Evolutionary conservation across 495 filamentous ascomycete species (phyloP), one percentile per base, ranked within the genome.

Genomic region (Penicillium ucsense): DNA sequence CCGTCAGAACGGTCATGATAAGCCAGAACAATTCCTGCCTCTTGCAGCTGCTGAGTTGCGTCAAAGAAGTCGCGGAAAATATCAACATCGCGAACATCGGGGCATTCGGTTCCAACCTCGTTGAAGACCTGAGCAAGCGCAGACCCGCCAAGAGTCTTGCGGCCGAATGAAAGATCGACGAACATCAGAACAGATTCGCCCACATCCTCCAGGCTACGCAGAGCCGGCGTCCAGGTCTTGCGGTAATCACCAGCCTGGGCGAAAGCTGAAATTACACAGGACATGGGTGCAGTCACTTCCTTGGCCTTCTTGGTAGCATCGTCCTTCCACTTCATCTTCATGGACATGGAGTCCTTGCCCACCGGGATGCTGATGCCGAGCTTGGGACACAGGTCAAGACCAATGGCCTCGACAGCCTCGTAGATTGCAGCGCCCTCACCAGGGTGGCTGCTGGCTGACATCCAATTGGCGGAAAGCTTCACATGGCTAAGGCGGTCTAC

Each of bases 311-410:
- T 80, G 6, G 75, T 78, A 42, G 81, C 75, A 35, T 75, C 72
- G 46, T 92, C 88, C 55, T 80, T 85, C 94, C 92, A 98, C 47
- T 87, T 85, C 69, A 92, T 90, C 73, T 95, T 96, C 92, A 98
- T 97, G 10, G 88, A 94, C 68, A 92, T 95, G 4, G 91, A 96
- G 63, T 98, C 92, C 69, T 97, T 96, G 43, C 92, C 92, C 6
- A 96, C 92, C 4, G 92, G 94, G 47, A 97, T 95, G 46, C 84
- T 87, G 54, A 97, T 80, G 12, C 88, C 88, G 34, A 97, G 75
- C 56, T 83, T 78, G 20, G 86, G 86, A 59, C 82, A 85, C 5
- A 95, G 69, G n/a, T 91, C 85, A 72, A 95, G 80, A 40, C 87
- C 88, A 53, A 95, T 89, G 5, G 92, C 90, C 61, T 94, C 80